These are phyloP conservation scores for Pseudomonodictys pantanalensis DNA, from an alignment of 495 filamentous ascomycete species.

Conservation along the genomic window DNA sequence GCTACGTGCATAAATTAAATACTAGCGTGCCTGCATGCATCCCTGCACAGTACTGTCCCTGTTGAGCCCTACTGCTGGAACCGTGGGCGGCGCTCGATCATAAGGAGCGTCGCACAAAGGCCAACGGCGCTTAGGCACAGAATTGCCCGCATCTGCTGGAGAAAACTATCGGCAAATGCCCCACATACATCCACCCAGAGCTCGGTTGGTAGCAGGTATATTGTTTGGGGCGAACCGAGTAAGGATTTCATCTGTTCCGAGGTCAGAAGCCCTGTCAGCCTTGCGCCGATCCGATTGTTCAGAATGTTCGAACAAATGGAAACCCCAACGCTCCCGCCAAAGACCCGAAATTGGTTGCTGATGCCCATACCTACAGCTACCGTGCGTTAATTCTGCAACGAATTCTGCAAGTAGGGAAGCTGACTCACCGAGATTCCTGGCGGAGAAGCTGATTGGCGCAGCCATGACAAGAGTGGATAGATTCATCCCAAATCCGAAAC, in stretches of 20 bases:
- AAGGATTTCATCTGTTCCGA: background rate
- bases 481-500: constrained; percentile 12
- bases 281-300: background rate
- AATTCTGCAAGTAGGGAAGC: background rate
- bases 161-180: constrained; percentile 5
- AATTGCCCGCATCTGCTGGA: constrained; percentile 7
- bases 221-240: background rate
- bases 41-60: no score
- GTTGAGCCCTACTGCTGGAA: constrained; percentile 4
- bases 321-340: constrained; percentile 10
- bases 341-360: constrained; percentile 7
- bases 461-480: constrained; percentile 13
- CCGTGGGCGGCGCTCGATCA: constrained; percentile 5
- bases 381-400: background rate
- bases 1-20: no score
- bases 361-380: constrained; percentile 8
- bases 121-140: constrained; percentile 1
- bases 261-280: background rate
- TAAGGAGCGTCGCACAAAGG: constrained; percentile 1
- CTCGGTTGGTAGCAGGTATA: background rate
- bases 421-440: constrained; percentile 1
- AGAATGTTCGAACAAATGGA: constrained; percentile 16
- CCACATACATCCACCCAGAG: background rate
- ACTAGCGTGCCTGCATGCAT: no score
- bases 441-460: constrained; percentile 1